A percentile compares a stretch with the other conserved stretches of the same genome.
phyloP scores from a whole-genome alignment of 495 filamentous ascomycete species.

The Chaetomium fimeti region DNA sequence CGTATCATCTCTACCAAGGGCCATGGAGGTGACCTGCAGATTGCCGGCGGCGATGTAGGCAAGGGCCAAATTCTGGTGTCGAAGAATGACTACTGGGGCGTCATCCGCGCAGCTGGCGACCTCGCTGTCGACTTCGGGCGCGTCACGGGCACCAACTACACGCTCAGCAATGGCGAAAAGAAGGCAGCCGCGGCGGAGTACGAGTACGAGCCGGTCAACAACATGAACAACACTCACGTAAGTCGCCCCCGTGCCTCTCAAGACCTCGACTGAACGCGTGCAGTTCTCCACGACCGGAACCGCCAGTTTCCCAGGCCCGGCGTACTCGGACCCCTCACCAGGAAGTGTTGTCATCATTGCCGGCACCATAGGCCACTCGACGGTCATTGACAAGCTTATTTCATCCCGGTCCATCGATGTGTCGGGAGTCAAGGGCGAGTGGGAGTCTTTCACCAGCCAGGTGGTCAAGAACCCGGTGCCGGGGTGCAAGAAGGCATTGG shows the following conservation, averaged over 20 bases:
- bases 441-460: conserved; percentile 66
- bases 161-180: conserved; percentile 50
- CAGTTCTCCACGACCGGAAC: conserved; percentile 48
- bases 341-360: conserved; percentile 60
- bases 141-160: conserved; percentile 62
- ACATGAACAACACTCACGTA: conserved; percentile 49
- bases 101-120: conserved; percentile 64
- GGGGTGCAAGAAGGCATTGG: conserved; percentile 58
- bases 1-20: conserved; percentile 52
- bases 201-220: conserved; percentile 45
- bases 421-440: conserved; percentile 56
- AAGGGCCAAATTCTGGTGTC: conserved; percentile 54
- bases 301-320: conserved; percentile 46
- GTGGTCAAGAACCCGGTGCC: conserved; percentile 59
- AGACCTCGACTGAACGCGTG: not conserved
- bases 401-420: conserved; percentile 55
- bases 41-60: conserved; percentile 46
- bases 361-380: conserved; percentile 65
- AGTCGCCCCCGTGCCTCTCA: conserved; percentile 14
- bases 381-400: conserved; percentile 58
- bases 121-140: conserved; percentile 69
- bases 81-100: conserved; percentile 61
- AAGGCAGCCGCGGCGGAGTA: conserved; percentile 41
- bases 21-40: conserved; percentile 40
- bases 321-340: conserved; percentile 46